Evolutionary conservation across 73 alveolate genomes (phyloP), one percentile per base, ranked within the genome.

Genomic region (Durusdinium trenchii): DNA sequence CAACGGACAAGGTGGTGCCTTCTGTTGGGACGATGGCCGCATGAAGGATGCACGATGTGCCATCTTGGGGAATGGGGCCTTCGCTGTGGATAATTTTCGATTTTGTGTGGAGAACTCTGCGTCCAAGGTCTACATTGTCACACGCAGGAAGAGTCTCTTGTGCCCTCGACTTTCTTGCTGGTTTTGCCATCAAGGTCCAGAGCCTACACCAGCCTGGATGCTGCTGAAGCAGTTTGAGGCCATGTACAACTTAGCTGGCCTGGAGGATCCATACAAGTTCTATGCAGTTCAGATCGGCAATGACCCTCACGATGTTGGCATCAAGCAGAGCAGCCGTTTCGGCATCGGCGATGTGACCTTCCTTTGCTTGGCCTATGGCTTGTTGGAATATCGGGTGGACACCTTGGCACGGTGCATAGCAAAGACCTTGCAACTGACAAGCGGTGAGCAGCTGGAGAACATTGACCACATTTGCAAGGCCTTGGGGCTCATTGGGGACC

Each of bases 181-280:
- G 96, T 89, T 89, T 69, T 89, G 96, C 96, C 96, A 89, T 69
- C 96, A 89, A 47, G 89, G 96, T 20, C 96, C 96, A 30, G 96
- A 84, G 20, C 96, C 96, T 1, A 89, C 96, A 3, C 96, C 96
- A 0, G 96, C 96, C 43, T 89, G 84, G 86, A 67, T 61, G 96
- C 35, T 89, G 85, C 86, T 89, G 96, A 89, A 89, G 35, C 96
- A 89, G 96, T 89, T 89, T 86, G 64, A 64, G 96, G 54, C 85
- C 30, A 89, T 89, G 96, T 89, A 89, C 69, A 40, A 40, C 48
- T 30, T 67, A 48, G 94, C 78, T 36, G 94, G 91, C 71, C 42
- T 89, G 48, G 96, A 89, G 51, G 96, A 89, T 47, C 96, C 96
- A 50, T 89, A 61, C 96, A 89, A 89, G 86, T 89, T 89, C 96